These are phyloP conservation scores for Chaetomium olivaceum DNA, from an alignment of 2,329 filamentous ascomycete genomes.

Conservation along the genomic window DNA sequence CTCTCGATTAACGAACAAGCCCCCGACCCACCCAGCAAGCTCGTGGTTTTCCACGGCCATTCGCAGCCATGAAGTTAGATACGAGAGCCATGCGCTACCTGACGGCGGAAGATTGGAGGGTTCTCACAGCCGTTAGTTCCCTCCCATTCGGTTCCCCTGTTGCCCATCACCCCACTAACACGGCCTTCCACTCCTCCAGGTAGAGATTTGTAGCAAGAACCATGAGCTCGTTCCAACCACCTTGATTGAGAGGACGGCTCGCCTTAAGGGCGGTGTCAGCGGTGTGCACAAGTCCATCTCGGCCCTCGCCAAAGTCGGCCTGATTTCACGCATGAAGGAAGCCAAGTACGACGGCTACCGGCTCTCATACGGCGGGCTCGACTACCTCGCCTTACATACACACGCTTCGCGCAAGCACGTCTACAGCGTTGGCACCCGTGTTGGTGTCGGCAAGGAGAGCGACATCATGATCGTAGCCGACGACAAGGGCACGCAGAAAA, in stretches of 20 bases:
- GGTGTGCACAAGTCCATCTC: constrained; percentile 88
- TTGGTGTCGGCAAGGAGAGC: constrained; percentile 96
- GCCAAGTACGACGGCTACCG: constrained; percentile 97
- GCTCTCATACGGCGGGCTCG: constrained; percentile 91
- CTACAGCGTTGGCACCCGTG: constrained; percentile 90
- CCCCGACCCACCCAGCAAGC: not conserved
- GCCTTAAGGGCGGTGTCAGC: constrained; percentile 73
- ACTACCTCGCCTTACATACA: constrained; percentile 94
- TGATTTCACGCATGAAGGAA: constrained; percentile 92
- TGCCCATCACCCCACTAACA: constrained; percentile 27
- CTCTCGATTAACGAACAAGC: not conserved
- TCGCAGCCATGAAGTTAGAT: constrained; percentile 80
- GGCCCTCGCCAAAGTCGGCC: constrained; percentile 82
- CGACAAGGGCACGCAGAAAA: constrained; percentile 70
- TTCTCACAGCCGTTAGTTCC: constrained; percentile 78
- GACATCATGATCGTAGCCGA: constrained; percentile 94
- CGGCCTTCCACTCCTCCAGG: constrained; percentile 54
- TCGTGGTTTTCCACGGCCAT: constrained; percentile 7
- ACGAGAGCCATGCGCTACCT: constrained; percentile 92
- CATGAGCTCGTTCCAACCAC: constrained; percentile 94
- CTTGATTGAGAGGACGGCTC: constrained; percentile 80
- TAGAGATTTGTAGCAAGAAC: constrained; percentile 91
- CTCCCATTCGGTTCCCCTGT: constrained; percentile 33
- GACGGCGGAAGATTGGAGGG: constrained; percentile 89
- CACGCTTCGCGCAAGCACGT: constrained; percentile 77